These are phyloP conservation scores for Aureococcus anophagefferens DNA, from an alignment of 108 stramenopile species.

Conservation along the genomic window DNA sequence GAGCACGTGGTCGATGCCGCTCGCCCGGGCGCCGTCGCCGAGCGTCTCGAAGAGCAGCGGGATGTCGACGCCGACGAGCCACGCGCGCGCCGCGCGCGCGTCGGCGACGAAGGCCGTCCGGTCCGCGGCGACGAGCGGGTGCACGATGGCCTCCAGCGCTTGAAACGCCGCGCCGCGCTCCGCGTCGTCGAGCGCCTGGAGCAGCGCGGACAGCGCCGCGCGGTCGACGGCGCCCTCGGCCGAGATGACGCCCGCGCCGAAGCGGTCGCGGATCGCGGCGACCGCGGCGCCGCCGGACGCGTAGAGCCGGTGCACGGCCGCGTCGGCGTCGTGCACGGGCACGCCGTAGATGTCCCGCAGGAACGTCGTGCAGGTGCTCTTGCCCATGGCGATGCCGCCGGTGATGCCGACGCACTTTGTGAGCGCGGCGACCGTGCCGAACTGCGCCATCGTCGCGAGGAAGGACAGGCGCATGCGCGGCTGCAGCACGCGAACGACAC, in stretches of 20 bases:
- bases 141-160: background rate
- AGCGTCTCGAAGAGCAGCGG: background rate
- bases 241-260: background rate
- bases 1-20: background rate
- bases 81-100: background rate
- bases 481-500: too few species aligned
- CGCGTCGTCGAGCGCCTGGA: background rate
- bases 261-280: background rate
- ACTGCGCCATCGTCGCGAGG: too few species aligned
- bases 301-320: background rate
- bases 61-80: background rate
- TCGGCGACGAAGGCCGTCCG: background rate
- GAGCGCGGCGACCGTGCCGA: too few species aligned
- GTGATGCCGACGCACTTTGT: background rate
- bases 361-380: background rate
- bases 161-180: background rate
- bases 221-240: background rate
- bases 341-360: background rate
- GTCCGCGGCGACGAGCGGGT: background rate
- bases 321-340: constrained; percentile 1
- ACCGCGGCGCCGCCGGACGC: background rate
- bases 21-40: background rate
- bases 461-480: too few species aligned
- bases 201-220: background rate
- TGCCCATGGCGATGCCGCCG: constrained; percentile 3